These are phyloP conservation scores for Populus hybrid DNA, from an alignment of 441 rosid genomes.

Conservation along the genomic window DNA sequence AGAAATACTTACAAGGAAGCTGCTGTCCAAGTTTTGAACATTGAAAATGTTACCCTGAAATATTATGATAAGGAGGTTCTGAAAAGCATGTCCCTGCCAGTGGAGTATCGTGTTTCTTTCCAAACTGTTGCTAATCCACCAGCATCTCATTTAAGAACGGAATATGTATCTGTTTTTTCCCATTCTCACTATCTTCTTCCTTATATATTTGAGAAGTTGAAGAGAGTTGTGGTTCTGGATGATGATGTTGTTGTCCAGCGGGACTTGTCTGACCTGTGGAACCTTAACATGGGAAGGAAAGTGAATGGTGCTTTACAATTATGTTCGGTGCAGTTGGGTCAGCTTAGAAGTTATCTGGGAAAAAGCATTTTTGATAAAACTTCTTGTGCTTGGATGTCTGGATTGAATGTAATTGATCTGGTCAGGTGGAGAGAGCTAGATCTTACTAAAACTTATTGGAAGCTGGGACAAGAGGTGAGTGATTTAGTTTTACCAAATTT, in stretches of 20 bases:
- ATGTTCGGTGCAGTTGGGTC: constrained; percentile 71
- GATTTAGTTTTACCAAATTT: constrained; percentile 2
- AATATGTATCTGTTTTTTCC: constrained; percentile 73
- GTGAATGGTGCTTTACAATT: constrained; percentile 75
- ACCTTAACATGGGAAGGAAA: constrained; percentile 71
- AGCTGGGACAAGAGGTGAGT: constrained; percentile 61
- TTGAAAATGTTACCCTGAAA: constrained; percentile 55
- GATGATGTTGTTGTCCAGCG: constrained; percentile 79
- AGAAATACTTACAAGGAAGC: constrained; percentile 61
- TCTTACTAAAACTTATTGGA: too few species aligned
- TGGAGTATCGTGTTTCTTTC: constrained; percentile 79
- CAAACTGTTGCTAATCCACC: constrained; percentile 33
- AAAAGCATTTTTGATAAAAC: constrained; percentile 38
- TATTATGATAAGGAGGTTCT: constrained; percentile 39
- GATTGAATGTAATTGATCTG: constrained; percentile 82
- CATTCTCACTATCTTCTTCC: constrained; percentile 84
- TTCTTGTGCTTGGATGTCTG: constrained; percentile 94
- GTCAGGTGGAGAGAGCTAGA: too few species aligned
- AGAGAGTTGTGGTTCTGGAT: constrained; percentile 68
- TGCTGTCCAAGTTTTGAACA: constrained; percentile 63
- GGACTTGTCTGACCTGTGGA: constrained; percentile 65
- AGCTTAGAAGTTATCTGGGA: constrained; percentile 50
- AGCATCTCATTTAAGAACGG: constrained; percentile 44
- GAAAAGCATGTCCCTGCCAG: constrained; percentile 52
- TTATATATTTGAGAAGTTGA: constrained; percentile 57